A percentile compares a stretch with the other conserved stretches of the same genome.
These are phyloP conservation scores for Pythium brassicae DNA, from an alignment of 352 stramenopile genomes.

Conservation along the genomic window DNA sequence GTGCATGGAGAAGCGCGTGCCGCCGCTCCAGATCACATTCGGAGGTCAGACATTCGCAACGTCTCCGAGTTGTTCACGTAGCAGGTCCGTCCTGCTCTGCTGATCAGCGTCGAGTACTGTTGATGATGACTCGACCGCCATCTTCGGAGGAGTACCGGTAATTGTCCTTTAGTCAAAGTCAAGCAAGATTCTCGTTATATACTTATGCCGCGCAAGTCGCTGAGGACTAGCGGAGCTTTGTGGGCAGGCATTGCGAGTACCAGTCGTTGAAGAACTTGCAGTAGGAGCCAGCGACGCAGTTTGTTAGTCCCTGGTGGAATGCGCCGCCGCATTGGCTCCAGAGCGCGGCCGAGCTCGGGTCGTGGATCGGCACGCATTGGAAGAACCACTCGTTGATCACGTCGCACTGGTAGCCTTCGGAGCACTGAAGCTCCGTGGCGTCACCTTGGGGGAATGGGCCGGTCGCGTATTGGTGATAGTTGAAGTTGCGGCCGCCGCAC, in stretches of 20 bases:
- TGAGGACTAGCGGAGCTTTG: not conserved
- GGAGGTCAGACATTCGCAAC: too few species aligned
- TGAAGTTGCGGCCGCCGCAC: slow-evolving; percentile 24
- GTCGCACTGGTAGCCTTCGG: slow-evolving; percentile 23
- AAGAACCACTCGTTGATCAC: slow-evolving; percentile 32
- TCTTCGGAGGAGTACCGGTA: too few species aligned
- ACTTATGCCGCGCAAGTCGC: too few species aligned
- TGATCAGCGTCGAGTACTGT: too few species aligned
- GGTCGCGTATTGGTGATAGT: slow-evolving; percentile 23
- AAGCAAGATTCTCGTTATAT: too few species aligned
- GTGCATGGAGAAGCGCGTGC: too few species aligned
- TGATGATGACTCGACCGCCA: too few species aligned
- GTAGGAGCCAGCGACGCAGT: slow-evolving; percentile 18
- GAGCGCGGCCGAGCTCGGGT: slow-evolving; percentile 10
- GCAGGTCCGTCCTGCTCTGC: too few species aligned
- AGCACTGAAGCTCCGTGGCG: slow-evolving; percentile 18
- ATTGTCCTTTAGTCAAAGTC: too few species aligned
- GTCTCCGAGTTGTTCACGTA: too few species aligned
- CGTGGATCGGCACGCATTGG: slow-evolving; percentile 21
- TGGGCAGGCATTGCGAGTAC: slow-evolving; percentile 46
- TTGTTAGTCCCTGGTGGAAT: slow-evolving; percentile 8
- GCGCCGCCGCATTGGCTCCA: slow-evolving; percentile 27
- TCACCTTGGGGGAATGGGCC: slow-evolving; percentile 9
- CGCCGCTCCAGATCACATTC: too few species aligned
- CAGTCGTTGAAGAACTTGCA: slow-evolving; percentile 31